Conservation (phyloP, 306 rosid genomes). For the Gynostemma pentaphyllum region DNA sequence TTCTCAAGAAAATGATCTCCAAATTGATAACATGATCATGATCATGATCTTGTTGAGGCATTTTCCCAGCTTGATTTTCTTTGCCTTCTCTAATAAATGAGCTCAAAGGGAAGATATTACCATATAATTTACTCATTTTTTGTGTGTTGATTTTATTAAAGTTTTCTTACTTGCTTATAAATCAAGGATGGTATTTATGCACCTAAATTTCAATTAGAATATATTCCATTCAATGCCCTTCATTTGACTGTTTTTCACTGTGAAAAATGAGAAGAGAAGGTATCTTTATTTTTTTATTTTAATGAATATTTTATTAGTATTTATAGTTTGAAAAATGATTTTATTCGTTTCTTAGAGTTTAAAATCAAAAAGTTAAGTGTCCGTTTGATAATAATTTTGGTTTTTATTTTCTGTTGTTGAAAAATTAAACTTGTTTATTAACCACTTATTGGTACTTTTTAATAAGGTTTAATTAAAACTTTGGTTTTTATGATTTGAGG, state of each 20-base stretch:
- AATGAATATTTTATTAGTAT: no score
- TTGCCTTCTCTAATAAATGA: neutral
- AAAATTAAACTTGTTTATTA: no score
- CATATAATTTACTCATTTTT: neutral
- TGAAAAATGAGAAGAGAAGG: neutral
- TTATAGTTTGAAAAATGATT: no score
- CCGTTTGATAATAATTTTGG: no score
- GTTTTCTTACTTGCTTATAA: conserved; percentile 25
- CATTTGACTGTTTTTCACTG: neutral
- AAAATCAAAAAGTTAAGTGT: no score
- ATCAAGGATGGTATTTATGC: conserved; percentile 38
- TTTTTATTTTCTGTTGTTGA: no score
- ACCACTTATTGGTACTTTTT: no score
- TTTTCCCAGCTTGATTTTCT: conserved; percentile 11
- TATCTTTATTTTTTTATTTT: no score
- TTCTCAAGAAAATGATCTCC: conserved; percentile 35
- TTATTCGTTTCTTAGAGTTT: no score
- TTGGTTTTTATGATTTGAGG: no score
- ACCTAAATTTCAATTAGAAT: neutral
- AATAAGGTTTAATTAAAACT: no score
- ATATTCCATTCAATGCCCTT: neutral
- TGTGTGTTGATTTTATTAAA: neutral
- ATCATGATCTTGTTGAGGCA: conserved; percentile 39
- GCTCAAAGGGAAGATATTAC: neutral
- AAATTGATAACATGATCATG: no score